A percentile compares a stretch with the other conserved stretches of the same genome.
phyloP scores from a whole-genome alignment of 768 basidiomycete genomes.

The Neoboletus brunneissimus region DNA sequence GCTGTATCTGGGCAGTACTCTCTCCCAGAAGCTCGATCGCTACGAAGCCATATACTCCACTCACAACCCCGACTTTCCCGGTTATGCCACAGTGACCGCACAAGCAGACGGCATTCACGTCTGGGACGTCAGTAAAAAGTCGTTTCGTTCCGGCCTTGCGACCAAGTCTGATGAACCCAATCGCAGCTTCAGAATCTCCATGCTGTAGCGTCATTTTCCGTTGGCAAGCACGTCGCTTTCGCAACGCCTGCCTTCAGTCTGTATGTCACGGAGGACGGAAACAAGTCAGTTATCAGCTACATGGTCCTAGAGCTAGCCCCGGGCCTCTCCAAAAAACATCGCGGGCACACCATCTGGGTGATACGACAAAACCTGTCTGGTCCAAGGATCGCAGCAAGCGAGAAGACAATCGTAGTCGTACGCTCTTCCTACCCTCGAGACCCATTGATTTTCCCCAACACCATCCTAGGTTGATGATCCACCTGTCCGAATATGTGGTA shows the following conservation, averaged over 20 bases:
- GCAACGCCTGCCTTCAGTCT: constrained; percentile 54
- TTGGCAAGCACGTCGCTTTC: constrained; percentile 64
- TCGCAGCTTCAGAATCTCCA: constrained; percentile 62
- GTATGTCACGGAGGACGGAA: constrained; percentile 31
- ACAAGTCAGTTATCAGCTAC: constrained; percentile 50
- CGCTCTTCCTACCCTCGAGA: constrained; percentile 25
- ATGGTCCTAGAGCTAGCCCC: constrained; percentile 49
- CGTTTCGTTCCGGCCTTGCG: not conserved
- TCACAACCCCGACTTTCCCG: constrained; percentile 36
- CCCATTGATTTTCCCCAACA: constrained; percentile 7
- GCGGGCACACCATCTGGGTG: constrained; percentile 54
- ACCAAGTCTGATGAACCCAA: constrained; percentile 8
- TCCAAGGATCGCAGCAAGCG: constrained; percentile 27
- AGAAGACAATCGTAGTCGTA: constrained; percentile 46
- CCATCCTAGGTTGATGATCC: constrained; percentile 42
- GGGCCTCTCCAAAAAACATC: constrained; percentile 39
- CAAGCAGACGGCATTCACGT: constrained; percentile 77
- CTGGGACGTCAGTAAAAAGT: constrained; percentile 53
- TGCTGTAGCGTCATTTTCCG: constrained; percentile 63
- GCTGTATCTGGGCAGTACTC: constrained; percentile 25
- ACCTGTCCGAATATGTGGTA: constrained; percentile 38
- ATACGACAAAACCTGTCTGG: constrained; percentile 57
- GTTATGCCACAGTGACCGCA: constrained; percentile 62
- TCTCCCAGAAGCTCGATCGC: constrained; percentile 2
- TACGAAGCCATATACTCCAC: constrained; percentile 20